Base-by-base conservation (phyloP, 139 green algal species). In the Chlorella sp. region DNA sequence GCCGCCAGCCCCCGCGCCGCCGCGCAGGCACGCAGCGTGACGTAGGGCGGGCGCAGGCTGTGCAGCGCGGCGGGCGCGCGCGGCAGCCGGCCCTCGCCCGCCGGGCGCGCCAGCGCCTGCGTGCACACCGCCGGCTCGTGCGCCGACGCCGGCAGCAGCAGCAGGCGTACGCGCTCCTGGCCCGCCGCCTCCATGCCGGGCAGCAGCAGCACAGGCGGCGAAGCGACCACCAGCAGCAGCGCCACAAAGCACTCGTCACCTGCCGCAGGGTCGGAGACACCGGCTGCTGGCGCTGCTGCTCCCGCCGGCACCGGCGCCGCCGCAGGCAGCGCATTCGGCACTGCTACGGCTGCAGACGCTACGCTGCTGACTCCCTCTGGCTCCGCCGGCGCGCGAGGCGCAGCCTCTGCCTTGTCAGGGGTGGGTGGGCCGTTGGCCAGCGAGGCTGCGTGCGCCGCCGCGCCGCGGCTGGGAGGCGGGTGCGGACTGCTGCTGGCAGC, bases 11-110 rank as follows among this genome's bases (percentile, higher is more conserved):
- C 55, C 3, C 25, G 42, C 1, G 55, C 55, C 5, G 53, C 27
- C 40, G 40, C 27, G 40, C 27, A 59, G 55, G 42, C 7, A 25
- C 41, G 40, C n/a, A 76, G 15, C 5, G 14, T 33, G 1, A 76
- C 53, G 29, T 76, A 76, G 7, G 55, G 69, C 27, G 40, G 38
- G 40, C 67, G 69, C 40, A 76, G 69, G 55, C 69, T 76, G 27
- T 21, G 27, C n/a, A 66, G 55, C 5, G 69, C 42, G n/a, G 41
- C 51, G 15, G 53, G 53, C 0, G 69, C 69, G 3, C 42, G 40
- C 0, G 69, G 69, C 12, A 76, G 69, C 19, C 41, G 40, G 8
- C 69, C 41, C 15, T 41, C 53, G 2, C 25, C 55, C 27, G 17
- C 15, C 8, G 41, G 69, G 40, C 15, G 6, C 3, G 31, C 58